Evolutionary conservation across 345 rosid species (phyloP).

Genomic region (Geranium brycei): DNA sequence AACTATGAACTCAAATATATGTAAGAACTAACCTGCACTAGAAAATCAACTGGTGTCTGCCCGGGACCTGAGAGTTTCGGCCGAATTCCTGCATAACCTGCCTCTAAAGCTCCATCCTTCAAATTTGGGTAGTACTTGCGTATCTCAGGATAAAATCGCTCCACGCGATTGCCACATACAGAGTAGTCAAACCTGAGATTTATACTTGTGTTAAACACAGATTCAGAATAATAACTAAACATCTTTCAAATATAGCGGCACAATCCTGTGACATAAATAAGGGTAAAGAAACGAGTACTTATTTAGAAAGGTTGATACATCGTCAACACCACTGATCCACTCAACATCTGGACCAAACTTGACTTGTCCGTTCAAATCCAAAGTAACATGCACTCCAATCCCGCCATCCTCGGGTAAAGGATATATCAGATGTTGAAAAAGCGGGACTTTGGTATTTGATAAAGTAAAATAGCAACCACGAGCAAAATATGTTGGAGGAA

Average conservation of each 20-base stretch:
- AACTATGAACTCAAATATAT: neutral
- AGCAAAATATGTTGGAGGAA: constrained; percentile 58
- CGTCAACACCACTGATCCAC: constrained; percentile 55
- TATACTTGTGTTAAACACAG: constrained; percentile 6
- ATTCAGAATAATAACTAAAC: neutral
- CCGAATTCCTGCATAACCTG: constrained; percentile 79
- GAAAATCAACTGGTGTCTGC: constrained; percentile 54
- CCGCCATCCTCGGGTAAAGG: constrained; percentile 92
- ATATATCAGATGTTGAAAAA: constrained; percentile 62
- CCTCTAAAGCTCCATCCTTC: constrained; percentile 56
- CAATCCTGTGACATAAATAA: neutral
- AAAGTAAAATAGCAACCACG: constrained; percentile 78
- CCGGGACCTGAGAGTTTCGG: constrained; percentile 71
- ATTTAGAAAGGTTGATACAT: constrained; percentile 59
- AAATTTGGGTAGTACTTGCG: constrained; percentile 69
- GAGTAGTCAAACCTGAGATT: constrained; percentile 57
- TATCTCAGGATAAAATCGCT: constrained; percentile 62
- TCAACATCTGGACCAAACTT: constrained; percentile 97
- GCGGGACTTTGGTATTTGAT: constrained; percentile 32
- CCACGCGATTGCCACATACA: constrained; percentile 34
- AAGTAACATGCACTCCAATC: constrained; percentile 77
- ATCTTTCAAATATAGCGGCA: neutral
- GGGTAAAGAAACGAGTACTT: constrained; percentile 25
- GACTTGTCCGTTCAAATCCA: constrained; percentile 74
- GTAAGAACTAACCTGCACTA: constrained; percentile 50